Base-by-base conservation (phyloP, 257 asterid genomes). In the Solanum gandarillasii region DNA sequence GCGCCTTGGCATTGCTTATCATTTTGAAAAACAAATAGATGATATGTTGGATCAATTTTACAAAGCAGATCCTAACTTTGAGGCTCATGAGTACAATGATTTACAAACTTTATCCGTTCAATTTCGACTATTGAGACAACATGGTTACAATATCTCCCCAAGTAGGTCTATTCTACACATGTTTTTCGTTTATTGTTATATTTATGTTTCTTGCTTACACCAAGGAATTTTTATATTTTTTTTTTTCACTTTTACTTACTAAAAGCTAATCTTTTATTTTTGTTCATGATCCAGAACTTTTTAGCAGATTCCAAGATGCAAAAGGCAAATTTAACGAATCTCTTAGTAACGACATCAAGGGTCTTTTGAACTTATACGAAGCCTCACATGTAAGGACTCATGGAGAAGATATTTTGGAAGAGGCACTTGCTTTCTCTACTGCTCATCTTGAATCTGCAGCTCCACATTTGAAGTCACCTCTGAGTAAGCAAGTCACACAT, bases 1-100 rank as follows among this genome's bases (percentile, higher is more conserved):
- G 81, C 92, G 92, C 9, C 93, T 92, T 25, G 93, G 94, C n/a
- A 20, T 93, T 11, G 88, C 86, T 2, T 88, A 91, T 74, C 92
- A 89, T 71, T 91, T 92, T 62, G 81, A 90, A 9, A 52, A 75
- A 27, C 92, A 92, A 79, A 90, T 91, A 43, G 90, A 90, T 1
- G 89, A 85, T n/a, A 87, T 88, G 62, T 39, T 92, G 83, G 67
- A 68, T 6, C 68, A 72, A 9, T 12, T 91, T 2, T 86, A 65
- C 48, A 23, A 83, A 16, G 60, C 65, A 12, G 8, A 1, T 39
- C 34, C 38, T 23, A 23, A 58, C 12, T 39, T 73, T 14, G 85
- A 83, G 14, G 41, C 90, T 0, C 62, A 78, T 14, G 14, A 83
- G 9, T 75, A 52, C 84, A 13, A 71, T 16, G 87, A 90, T 85